These are phyloP conservation scores for Pseudogymnoascus sp. DNA, from an alignment of 2,329 filamentous ascomycete genomes.

Conservation along the genomic window DNA sequence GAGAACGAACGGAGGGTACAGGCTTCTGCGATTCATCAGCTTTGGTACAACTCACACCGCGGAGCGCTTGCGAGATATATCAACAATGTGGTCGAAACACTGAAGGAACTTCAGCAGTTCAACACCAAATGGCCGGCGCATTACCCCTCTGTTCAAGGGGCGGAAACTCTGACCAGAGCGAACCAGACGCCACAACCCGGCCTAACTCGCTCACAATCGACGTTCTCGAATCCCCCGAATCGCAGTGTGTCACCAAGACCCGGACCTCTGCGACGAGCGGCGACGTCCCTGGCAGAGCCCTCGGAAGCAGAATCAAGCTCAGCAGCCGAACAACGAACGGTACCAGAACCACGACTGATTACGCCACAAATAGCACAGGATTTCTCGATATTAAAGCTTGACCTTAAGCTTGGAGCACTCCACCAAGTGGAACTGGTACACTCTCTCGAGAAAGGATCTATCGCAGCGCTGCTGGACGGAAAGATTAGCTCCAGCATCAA, in stretches of 20 bases:
- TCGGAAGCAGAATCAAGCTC: conserved; percentile 62
- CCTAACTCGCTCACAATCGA: conserved; percentile 55
- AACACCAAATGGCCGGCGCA: conserved; percentile 90
- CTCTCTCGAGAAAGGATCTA: conserved; percentile 83
- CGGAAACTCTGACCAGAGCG: conserved; percentile 36
- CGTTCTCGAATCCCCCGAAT: conserved; percentile 27
- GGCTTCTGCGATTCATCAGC: conserved; percentile 79
- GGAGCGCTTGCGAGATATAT: conserved; percentile 82
- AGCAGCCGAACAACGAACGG: conserved; percentile 50
- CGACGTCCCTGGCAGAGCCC: conserved; percentile 58
- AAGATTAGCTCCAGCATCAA: conserved; percentile 92
- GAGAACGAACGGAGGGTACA: conserved; percentile 60
- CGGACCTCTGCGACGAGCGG: conserved; percentile 53
- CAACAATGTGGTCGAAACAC: conserved; percentile 71
- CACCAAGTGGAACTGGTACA: conserved; percentile 88
- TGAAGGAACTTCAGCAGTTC: conserved; percentile 77
- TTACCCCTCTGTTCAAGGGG: conserved; percentile 74
- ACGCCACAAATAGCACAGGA: conserved; percentile 90
- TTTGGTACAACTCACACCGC: conserved; percentile 91
- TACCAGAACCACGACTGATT: conserved; percentile 70
- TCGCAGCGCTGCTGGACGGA: conserved; percentile 82
- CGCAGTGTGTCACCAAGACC: conserved; percentile 31
- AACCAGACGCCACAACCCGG: conserved; percentile 45
- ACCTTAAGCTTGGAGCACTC: conserved; percentile 79
- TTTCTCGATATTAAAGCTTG: conserved; percentile 90